Evolutionary conservation across 352 stramenopile genomes (phyloP), one percentile per base, ranked within the genome.

Genomic region (Achlya hypogyna): DNA sequence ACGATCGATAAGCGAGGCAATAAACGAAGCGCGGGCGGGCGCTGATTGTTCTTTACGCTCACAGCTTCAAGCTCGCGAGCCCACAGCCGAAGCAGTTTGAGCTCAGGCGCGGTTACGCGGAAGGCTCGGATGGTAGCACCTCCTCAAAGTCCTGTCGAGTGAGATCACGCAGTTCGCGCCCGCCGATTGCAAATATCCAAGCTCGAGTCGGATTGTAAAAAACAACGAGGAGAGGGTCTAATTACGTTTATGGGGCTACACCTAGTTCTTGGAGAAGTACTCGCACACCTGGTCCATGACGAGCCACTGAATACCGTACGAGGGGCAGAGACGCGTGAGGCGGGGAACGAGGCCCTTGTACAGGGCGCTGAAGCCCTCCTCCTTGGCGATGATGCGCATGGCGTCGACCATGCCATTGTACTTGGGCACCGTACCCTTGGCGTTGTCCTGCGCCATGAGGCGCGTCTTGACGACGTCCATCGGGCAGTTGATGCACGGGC

Each of bases 391-490:
- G 32, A 96, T 68, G 32, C 78, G 69, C 71, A 96, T 91, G 31
- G 84, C 91, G 66, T 98, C 87, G 31, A 95, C 51, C 71, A 98
- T 91, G 58, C 95, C 89, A 34, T 84, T 96, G 79, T 99, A 99
- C 78, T 98, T 98, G 52, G 87, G 79, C n/a, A 77, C 74, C 69
- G 87, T 81, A 35, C 89, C 89, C 32, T 80, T 78, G 58, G 77
- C 75, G 18, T 96, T 79, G 43, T 98, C 95, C 73, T 96, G 87
- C 25, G 87, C 86, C 85, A 96, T 96, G 25, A 97, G 72, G 32
- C 96, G 82, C 58, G 96, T 99, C 84, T 99, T 98, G 52, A 98
- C 88, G n/a, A 99, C 96, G 77, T 99, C 88, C 73, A 96, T 83
- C 49, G 88, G 88, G 65, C 85, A 93, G 76, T 95, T 96, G 69